Conservation (phyloP, 2,329 filamentous ascomycete genomes). For the Exophiala oligosperma region DNA sequence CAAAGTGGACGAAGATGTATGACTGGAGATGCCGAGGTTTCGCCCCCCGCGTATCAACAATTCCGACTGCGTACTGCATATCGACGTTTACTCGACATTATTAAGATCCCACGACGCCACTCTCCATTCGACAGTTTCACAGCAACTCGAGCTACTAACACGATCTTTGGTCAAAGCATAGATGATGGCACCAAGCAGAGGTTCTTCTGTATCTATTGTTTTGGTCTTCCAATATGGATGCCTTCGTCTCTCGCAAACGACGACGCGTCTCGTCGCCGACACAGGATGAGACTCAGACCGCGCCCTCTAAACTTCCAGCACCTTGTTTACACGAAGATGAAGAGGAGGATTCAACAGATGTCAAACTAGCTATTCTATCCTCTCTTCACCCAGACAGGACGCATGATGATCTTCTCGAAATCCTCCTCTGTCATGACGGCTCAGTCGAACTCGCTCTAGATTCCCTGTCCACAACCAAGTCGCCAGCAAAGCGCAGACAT, state of each 20-base stretch:
- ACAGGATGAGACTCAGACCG: constrained; percentile 8
- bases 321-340: constrained; percentile 16
- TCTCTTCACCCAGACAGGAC: constrained; percentile 69
- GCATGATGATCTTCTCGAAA: constrained; percentile 71
- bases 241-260: constrained; percentile 41
- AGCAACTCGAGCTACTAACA: not conserved
- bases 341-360: constrained; percentile 80
- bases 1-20: not conserved
- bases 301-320: not conserved
- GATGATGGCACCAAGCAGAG: constrained; percentile 29
- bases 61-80: not conserved
- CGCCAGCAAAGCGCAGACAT: constrained; percentile 39
- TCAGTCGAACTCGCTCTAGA: constrained; percentile 67
- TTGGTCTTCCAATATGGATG: constrained; percentile 41
- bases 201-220: constrained; percentile 39
- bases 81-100: not conserved
- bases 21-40: not conserved
- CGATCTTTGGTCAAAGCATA: not conserved
- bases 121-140: constrained; percentile 6
- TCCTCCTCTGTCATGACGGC: constrained; percentile 75
- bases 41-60: not conserved
- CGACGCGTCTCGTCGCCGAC: constrained; percentile 28
- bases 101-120: not conserved
- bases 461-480: constrained; percentile 45
- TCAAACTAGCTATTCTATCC: constrained; percentile 80